Conservation (phyloP, 2,329 filamentous ascomycete species). For the Colletotrichum echinochloae region DNA sequence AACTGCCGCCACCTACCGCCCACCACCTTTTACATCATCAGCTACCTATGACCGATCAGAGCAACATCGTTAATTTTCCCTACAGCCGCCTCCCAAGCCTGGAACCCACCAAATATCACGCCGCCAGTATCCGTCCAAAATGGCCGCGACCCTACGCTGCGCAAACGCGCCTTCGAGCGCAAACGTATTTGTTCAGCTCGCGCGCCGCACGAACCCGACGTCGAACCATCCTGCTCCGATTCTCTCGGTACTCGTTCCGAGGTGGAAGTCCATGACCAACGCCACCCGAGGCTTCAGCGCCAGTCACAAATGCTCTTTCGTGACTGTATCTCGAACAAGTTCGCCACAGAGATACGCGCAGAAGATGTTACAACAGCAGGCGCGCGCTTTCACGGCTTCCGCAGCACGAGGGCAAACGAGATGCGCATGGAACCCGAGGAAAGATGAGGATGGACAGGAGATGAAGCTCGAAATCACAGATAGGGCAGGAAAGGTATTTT, state of each 20-base stretch:
- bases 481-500: slow-evolving; percentile 79
- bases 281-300: background rate
- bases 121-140: slow-evolving; percentile 35
- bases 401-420: slow-evolving; percentile 55
- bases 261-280: slow-evolving; percentile 29
- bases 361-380: slow-evolving; percentile 13
- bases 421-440: slow-evolving; percentile 76
- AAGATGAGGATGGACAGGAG: slow-evolving; percentile 85
- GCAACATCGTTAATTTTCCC: slow-evolving; percentile 52
- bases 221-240: slow-evolving; percentile 46
- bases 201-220: slow-evolving; percentile 48
- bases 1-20: slow-evolving; percentile 41
- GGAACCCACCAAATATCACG: background rate
- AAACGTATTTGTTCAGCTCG: slow-evolving; percentile 56
- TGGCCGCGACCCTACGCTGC: slow-evolving; percentile 53
- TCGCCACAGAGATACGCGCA: background rate
- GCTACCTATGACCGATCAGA: slow-evolving; percentile 45
- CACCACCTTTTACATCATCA: slow-evolving; percentile 39
- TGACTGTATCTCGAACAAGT: background rate
- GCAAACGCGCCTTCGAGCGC: slow-evolving; percentile 53
- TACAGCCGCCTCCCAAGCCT: slow-evolving; percentile 41
- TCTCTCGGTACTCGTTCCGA: slow-evolving; percentile 52
- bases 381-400: slow-evolving; percentile 54
- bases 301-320: background rate
- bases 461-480: slow-evolving; percentile 88